Percentiles rank a stretch among this genome's conserved stretches.
Evolutionary conservation across 2,329 filamentous ascomycete genomes (phyloP).

Genomic region (Monosporascus sp.): DNA sequence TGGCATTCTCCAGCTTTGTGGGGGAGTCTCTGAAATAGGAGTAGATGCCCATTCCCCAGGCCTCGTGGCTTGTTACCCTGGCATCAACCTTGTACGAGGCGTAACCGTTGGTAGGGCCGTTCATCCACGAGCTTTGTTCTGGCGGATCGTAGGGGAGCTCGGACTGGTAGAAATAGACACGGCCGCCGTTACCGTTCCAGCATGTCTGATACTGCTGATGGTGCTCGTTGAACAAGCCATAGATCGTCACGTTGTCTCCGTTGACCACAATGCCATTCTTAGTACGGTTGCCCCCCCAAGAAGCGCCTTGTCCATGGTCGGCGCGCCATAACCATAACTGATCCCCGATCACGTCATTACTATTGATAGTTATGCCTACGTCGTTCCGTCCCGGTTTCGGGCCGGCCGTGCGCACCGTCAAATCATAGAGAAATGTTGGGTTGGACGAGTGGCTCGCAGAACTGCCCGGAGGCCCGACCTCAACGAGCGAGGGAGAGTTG

Average conservation of each 20-base stretch:
- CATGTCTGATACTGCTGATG: constrained; percentile 29
- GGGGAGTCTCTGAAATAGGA: constrained; percentile 29
- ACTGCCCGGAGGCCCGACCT: constrained; percentile 21
- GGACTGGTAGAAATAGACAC: constrained; percentile 30
- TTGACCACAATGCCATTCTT: constrained; percentile 26
- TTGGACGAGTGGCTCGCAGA: constrained; percentile 18
- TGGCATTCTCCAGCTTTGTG: constrained; percentile 27
- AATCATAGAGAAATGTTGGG: constrained; percentile 27
- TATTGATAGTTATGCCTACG: constrained; percentile 25
- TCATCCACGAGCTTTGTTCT: constrained; percentile 23
- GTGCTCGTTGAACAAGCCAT: constrained; percentile 30
- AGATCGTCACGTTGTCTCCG: constrained; percentile 25
- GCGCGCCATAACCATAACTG: constrained; percentile 30
- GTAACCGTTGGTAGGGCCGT: constrained; percentile 22
- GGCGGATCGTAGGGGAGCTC: constrained; percentile 30
- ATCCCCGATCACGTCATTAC: constrained; percentile 25
- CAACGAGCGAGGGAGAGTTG: constrained; percentile 21
- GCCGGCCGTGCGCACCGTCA: constrained; percentile 27
- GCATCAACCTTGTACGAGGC: constrained; percentile 29
- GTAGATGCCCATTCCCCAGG: constrained; percentile 29
- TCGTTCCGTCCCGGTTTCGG: constrained; percentile 19
- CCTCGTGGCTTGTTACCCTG: constrained; percentile 22
- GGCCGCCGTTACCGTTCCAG: constrained; percentile 26
- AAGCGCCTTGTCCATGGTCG: constrained; percentile 24
- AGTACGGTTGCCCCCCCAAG: constrained; percentile 26